Percentiles rank a stretch among this genome's conserved stretches.
Conservation (phyloP, 1,284 basidiomycete genomes). For the Vanrija sp. region DNA sequence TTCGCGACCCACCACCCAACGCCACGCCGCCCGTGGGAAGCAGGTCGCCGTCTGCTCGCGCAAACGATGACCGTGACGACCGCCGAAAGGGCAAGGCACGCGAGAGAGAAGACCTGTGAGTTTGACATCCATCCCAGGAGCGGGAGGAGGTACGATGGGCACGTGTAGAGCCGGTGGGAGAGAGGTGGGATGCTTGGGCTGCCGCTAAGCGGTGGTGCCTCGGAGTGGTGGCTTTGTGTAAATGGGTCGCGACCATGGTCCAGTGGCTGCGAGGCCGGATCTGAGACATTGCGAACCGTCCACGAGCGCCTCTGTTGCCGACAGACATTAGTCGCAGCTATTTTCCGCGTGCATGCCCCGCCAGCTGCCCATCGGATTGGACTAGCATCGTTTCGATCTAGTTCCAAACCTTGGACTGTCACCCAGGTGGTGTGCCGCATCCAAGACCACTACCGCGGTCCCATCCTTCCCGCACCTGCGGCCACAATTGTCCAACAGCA, state of each 20-base stretch:
- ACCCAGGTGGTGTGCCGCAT: too few relatives aligned
- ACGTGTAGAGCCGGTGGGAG: neutral
- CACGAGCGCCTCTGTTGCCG: neutral
- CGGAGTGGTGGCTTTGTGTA: neutral
- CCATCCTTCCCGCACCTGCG: too few relatives aligned
- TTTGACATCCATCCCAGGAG: neutral
- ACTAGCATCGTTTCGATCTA: too few relatives aligned
- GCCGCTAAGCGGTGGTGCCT: neutral
- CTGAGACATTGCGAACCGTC: neutral
- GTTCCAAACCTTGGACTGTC: too few relatives aligned
- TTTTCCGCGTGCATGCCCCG: too few relatives aligned
- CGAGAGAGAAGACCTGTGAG: constrained; percentile 18
- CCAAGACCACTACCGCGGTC: too few relatives aligned
- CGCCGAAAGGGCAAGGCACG: constrained; percentile 17
- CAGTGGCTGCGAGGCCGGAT: too few relatives aligned
- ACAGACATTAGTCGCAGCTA: neutral
- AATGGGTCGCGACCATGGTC: neutral
- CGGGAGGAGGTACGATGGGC: neutral
- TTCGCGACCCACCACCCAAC: constrained; percentile 29
- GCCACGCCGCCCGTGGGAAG: constrained; percentile 25
- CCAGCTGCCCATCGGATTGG: too few relatives aligned
- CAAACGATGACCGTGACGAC: constrained; percentile 10
- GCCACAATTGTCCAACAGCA: too few relatives aligned
- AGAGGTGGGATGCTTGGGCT: too few relatives aligned
- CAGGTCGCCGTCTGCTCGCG: constrained; percentile 15